Percentiles rank a stretch among this genome's conserved stretches.
These are phyloP conservation scores for Cudoniella acicularis DNA, from an alignment of 495 filamentous ascomycete genomes.

Conservation along the genomic window DNA sequence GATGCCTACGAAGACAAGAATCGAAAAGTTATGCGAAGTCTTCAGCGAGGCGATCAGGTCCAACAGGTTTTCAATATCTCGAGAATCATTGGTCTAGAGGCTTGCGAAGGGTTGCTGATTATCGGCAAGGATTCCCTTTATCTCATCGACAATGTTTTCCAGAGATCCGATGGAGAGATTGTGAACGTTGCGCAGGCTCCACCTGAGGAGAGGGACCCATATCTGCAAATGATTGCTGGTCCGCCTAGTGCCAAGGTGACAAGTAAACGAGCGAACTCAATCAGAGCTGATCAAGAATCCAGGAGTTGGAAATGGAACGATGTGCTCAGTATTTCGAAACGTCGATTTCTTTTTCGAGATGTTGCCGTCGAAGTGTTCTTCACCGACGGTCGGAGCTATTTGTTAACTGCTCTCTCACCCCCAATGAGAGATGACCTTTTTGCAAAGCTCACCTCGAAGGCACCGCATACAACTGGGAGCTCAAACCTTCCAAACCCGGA, in stretches of 20 bases:
- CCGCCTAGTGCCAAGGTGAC: conserved; percentile 66
- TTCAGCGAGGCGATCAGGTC: conserved; percentile 89
- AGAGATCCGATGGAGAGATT: conserved; percentile 90
- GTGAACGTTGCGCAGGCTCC: conserved; percentile 94
- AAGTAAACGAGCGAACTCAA: conserved; percentile 46
- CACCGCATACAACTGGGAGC: conserved; percentile 64
- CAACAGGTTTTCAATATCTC: conserved; percentile 94
- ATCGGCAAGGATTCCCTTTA: conserved; percentile 91
- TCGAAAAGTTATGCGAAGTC: conserved; percentile 89
- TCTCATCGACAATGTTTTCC: conserved; percentile 92
- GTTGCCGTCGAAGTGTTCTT: conserved; percentile 96
- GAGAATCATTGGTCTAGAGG: conserved; percentile 87
- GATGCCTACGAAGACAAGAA: conserved; percentile 96
- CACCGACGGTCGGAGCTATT: conserved; percentile 90
- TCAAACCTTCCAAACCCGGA: conserved; percentile 50
- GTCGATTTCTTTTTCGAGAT: conserved; percentile 91
- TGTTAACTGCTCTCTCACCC: conserved; percentile 76
- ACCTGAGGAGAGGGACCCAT: conserved; percentile 86
- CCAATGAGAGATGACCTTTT: conserved; percentile 74
- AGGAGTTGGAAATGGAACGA: conserved; percentile 93
- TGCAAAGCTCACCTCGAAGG: conserved; percentile 66
- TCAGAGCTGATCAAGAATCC: conserved; percentile 65
- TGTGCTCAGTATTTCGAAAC: conserved; percentile 93
- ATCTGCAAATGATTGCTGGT: conserved; percentile 88
- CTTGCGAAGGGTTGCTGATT: conserved; percentile 85